These are phyloP conservation scores for Penicillium griseofulvum DNA, from an alignment of 2,329 filamentous ascomycete genomes.

Conservation along the genomic window DNA sequence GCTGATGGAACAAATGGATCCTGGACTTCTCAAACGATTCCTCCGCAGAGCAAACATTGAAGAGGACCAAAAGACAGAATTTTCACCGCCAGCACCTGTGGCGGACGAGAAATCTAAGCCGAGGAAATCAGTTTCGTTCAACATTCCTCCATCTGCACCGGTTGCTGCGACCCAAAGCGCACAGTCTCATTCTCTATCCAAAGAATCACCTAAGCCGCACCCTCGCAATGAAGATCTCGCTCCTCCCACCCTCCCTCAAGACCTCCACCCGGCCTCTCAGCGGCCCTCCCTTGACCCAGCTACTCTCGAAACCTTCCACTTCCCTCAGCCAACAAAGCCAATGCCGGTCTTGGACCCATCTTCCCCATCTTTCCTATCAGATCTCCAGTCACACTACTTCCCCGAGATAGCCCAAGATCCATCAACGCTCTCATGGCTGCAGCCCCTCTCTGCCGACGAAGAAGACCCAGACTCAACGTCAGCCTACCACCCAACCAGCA, in stretches of 20 bases:
- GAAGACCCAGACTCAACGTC: constrained; percentile 64
- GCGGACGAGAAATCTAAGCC: constrained; percentile 13
- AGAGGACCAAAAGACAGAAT: constrained; percentile 45
- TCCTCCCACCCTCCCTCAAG: constrained; percentile 35
- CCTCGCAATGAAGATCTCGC: constrained; percentile 34
- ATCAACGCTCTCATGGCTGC: constrained; percentile 85
- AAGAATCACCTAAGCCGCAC: constrained; percentile 3
- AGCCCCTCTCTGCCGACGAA: constrained; percentile 64
- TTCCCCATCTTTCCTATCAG: constrained; percentile 76
- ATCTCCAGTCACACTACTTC: constrained; percentile 91
- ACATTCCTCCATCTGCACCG: constrained; percentile 13
- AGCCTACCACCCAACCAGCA: constrained; percentile 76
- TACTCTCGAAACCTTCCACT: constrained; percentile 37
- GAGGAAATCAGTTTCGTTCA: constrained; percentile 34
- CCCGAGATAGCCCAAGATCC: constrained; percentile 82
- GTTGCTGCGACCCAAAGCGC: constrained; percentile 8
- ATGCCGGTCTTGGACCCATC: constrained; percentile 75
- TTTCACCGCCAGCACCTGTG: constrained; percentile 6
- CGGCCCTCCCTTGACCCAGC: constrained; percentile 31
- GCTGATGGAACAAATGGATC: constrained; percentile 73
- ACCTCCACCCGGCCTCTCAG: constrained; percentile 43
- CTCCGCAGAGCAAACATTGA: constrained; percentile 75
- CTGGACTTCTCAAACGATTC: constrained; percentile 71
- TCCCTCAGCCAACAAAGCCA: constrained; percentile 47
- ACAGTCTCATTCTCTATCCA: constrained; percentile 6